phyloP scores from a whole-genome alignment of 768 basidiomycete species.

The Psilocybe tampanensis region DNA sequence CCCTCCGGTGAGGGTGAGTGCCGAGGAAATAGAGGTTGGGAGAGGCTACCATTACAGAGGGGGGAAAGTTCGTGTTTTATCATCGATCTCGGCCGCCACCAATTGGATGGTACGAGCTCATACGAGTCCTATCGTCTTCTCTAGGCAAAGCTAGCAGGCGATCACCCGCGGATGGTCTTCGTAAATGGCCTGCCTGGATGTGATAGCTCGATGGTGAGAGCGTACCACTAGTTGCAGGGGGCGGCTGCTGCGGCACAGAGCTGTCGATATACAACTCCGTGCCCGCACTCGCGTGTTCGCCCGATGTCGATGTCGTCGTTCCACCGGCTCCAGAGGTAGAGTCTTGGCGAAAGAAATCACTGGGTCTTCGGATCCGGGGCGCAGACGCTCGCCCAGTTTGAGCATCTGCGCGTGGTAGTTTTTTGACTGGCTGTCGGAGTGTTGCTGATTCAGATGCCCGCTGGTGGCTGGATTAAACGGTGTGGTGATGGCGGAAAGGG shows the following conservation, averaged over 20 bases:
- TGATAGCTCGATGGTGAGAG: slow-evolving; percentile 26
- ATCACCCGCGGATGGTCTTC: slow-evolving; percentile 2
- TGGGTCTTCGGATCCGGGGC: slow-evolving; percentile 51
- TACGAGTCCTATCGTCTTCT: slow-evolving; percentile 34
- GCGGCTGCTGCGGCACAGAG: slow-evolving; percentile 6
- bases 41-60: too few relatives aligned
- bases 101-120: slow-evolving; percentile 21
- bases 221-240: slow-evolving; percentile 12
- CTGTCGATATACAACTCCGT: slow-evolving; percentile 30
- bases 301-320: slow-evolving; percentile 1
- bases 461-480: slow-evolving; percentile 34
- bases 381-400: slow-evolving; percentile 80
- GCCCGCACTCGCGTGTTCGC: slow-evolving; percentile 1
- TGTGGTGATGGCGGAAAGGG: slow-evolving; percentile 43
- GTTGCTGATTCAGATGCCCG: too few relatives aligned
- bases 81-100: slow-evolving; percentile 23
- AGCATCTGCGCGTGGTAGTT: slow-evolving; percentile 81
- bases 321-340: not conserved
- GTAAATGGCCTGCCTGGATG: slow-evolving; percentile 26
- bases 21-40: slow-evolving; percentile 13
- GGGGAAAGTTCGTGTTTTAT: too few relatives aligned
- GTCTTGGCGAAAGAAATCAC: slow-evolving; percentile 34
- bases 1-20: slow-evolving; percentile 9
- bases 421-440: slow-evolving; percentile 52
- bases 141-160: slow-evolving; percentile 26